phyloP scores from a whole-genome alignment of 139 green algal species.

The Bryopsis sp. region DNA sequence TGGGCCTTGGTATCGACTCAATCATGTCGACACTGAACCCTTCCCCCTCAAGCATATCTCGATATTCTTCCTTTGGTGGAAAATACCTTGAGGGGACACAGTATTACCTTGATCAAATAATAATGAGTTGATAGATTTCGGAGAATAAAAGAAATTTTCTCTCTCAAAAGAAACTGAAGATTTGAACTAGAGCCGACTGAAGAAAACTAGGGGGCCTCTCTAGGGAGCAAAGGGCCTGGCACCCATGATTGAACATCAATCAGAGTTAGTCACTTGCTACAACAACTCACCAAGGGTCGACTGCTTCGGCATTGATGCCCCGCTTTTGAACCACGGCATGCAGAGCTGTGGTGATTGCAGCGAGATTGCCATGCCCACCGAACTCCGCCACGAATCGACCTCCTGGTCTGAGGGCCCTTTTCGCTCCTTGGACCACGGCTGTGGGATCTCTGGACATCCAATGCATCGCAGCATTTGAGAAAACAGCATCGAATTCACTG shows the following conservation, averaged over 20 bases:
- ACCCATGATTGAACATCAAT: too few species aligned
- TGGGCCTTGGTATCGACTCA: background rate
- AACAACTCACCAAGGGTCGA: too few species aligned
- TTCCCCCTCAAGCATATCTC: background rate
- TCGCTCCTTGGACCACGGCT: constrained; percentile 2
- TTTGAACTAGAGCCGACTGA: background rate
- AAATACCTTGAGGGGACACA: too few species aligned
- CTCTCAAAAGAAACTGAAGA: background rate
- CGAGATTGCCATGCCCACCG: constrained; percentile 14
- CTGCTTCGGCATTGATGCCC: background rate
- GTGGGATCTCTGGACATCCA: constrained; percentile 1
- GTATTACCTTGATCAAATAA: too few species aligned
- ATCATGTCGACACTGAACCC: background rate
- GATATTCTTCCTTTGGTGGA: background rate
- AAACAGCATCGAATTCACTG: constrained; percentile 13
- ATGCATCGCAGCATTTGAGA: constrained; percentile 17
- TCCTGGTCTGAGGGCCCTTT: constrained; percentile 2
- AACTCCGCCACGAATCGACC: constrained; percentile 20
- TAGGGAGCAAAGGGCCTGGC: too few species aligned
- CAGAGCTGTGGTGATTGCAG: constrained; percentile 1
- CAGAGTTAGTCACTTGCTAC: too few species aligned
- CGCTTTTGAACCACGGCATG: background rate
- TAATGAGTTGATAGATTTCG: too few species aligned
- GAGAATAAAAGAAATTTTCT: background rate
- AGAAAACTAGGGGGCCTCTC: too few species aligned